Percentiles rank a stretch among this genome's conserved stretches.
Conservation (phyloP, 2,329 filamentous ascomycete genomes). For the Ceratocystiopsis brevicomis region DNA sequence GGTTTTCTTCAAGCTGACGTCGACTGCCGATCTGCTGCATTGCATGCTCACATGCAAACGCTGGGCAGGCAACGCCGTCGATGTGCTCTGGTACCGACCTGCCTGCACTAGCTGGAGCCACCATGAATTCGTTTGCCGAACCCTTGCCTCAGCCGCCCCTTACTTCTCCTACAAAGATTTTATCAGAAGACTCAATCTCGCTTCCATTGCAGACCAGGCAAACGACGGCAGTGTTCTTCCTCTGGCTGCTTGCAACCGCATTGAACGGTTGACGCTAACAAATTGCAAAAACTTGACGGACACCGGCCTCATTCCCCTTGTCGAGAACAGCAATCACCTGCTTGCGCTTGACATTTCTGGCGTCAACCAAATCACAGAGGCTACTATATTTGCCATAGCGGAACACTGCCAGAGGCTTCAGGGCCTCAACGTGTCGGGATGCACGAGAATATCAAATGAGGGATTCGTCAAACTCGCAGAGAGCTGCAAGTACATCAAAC, state of each 20-base stretch:
- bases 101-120: conserved; percentile 75
- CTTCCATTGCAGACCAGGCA: conserved; percentile 52
- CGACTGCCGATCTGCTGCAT: conserved; percentile 57
- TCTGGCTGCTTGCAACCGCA: conserved; percentile 66
- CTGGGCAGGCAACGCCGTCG: conserved; percentile 85
- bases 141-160: conserved; percentile 51
- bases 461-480: conserved; percentile 65
- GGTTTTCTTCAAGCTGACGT: conserved; percentile 70
- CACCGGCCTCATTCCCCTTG: conserved; percentile 57
- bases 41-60: conserved; percentile 89
- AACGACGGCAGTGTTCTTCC: conserved; percentile 80
- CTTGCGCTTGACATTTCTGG: conserved; percentile 82
- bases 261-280: conserved; percentile 84
- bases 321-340: conserved; percentile 61
- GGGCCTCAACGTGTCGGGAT: conserved; percentile 81
- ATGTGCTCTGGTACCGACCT: conserved; percentile 85
- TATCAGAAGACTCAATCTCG: conserved; percentile 81
- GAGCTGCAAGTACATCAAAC: conserved; percentile 70
- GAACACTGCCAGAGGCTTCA: conserved; percentile 70
- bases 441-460: conserved; percentile 67
- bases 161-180: conserved; percentile 82
- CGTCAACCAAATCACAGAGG: conserved; percentile 66
- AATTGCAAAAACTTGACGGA: conserved; percentile 78
- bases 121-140: conserved; percentile 61
- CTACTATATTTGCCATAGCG: conserved; percentile 59